Evolutionary conservation across 2,329 filamentous ascomycete genomes (phyloP).

Genomic region (Coniella vitis): DNA sequence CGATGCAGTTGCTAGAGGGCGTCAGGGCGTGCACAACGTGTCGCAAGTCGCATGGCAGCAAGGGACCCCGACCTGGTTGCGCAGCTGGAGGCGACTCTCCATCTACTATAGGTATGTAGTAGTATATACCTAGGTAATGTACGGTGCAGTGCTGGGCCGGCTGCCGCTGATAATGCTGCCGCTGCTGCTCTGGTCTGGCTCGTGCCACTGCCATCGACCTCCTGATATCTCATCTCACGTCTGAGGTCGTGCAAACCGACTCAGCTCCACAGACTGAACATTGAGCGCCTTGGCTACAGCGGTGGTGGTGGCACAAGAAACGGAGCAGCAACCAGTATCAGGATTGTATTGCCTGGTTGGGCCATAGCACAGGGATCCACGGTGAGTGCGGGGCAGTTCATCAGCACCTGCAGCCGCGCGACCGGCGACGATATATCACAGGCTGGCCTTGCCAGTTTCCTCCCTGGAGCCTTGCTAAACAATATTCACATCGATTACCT

Average conservation of each 20-base stretch:
- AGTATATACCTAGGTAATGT: too few species aligned
- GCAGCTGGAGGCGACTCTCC: too few species aligned
- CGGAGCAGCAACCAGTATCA: neutral
- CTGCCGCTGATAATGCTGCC: too few species aligned
- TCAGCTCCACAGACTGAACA: neutral
- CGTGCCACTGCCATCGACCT: too few species aligned
- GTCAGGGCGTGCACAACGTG: neutral
- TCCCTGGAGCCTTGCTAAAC: neutral
- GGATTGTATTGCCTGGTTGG: neutral
- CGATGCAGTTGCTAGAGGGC: neutral
- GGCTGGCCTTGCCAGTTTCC: too few species aligned
- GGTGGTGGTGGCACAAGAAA: neutral
- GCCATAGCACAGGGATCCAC: slow-evolving; percentile 1
- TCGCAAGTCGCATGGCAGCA: neutral
- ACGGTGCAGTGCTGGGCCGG: too few species aligned
- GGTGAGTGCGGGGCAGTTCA: slow-evolving; percentile 15
- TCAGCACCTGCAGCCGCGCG: slow-evolving; percentile 8
- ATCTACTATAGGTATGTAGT: too few species aligned
- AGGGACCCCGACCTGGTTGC: neutral
- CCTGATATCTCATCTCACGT: too few species aligned
- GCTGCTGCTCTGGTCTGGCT: too few species aligned
- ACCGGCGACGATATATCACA: slow-evolving; percentile 3
- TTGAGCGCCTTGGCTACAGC: neutral
- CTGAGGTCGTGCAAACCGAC: too few species aligned
- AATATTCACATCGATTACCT: slow-evolving; percentile 1